Evolutionary conservation across 2,329 filamentous ascomycete species (phyloP), one percentile per base, ranked within the genome.

Genomic region (Taxawa tesnikishii): DNA sequence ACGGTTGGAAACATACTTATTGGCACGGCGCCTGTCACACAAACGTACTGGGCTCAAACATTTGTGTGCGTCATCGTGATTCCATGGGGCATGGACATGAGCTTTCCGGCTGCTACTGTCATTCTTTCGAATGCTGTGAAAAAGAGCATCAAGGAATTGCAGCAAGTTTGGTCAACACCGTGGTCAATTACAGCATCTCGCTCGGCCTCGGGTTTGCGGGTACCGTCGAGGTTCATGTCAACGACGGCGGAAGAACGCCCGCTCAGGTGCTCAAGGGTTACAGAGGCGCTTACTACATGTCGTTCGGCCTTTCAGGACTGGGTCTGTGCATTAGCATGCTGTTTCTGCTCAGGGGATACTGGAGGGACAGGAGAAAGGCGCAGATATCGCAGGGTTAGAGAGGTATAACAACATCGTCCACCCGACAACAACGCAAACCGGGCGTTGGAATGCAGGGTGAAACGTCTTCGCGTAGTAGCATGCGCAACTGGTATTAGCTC

Each of bases 131-230:
- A 78, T 40, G 56, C 56, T 2, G 56, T 67, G 16, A 42, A 51
- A 7, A 53, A 56, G 51, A 64, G 31, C 58, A 65, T 31, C 67
- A 71, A 40, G 67, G 67, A 4, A 56, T 69, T 11, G 65, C 65
- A 3, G 65, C 65, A 1, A 70, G 64, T 12, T 48, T 81, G 5
- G 70, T 79, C 18, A 73, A 67, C 36, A 79, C 75, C 0, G 60
- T 77, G 8, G 69, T 81, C 38, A 80, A 83, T 50, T 83, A 81
- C 46, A 68, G 67, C 36, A 79, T 82, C 19, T 73, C 71, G 1
- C 51, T 81, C 3, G 74, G 72, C 0, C 59, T 83, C 0, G 78
- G 76, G 0, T 66, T 83, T 28, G 75, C 75, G 0, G 75, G 74
- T 0, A 79, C 73, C 0, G 66, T 79, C 3, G 73, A 80, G 44